Evolutionary conservation across 2,329 filamentous ascomycete genomes (phyloP), one percentile per base, ranked within the genome.

Genomic region (Arachnomyces sp.): DNA sequence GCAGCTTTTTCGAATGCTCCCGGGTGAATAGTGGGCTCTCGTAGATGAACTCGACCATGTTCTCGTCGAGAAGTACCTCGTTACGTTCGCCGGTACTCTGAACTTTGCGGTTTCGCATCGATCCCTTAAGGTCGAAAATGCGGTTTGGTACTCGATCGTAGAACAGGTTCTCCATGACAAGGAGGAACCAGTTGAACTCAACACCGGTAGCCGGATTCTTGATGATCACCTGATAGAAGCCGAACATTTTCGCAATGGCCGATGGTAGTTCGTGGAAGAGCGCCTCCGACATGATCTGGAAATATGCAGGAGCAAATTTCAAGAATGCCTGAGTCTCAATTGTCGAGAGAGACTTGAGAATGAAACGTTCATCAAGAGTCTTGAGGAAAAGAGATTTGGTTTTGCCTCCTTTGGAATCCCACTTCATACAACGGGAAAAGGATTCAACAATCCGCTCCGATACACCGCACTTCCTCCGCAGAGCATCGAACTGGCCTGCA

Each of bases 41-140:
- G 54, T 95, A 98, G 48, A 98, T 96, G 60, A 94, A 96, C 61
- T 98, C 93, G 7, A 98, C 92, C 75, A 98, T 92, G 64, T 98
- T 98, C 59, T 98, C 93, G 56, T 98, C 92, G 1, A 98, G 74
- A 3, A 98, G 76, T 3, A 98, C 92, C 63, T 98, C 92, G 51
- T 96, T 92, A 49, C 90, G 85, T 64, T 96, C 87, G 38, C 92
- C 93, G 0, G 92, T 98, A 18, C 84, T 87, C 57, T 96, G 83
- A 34, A 96, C 95, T 60, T 95, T 95, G 55, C 92, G 86, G 65
- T 98, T 98, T 34, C 92, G 82, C 92, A 98, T 98, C 7, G 87
- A 95, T 2, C 92, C 92, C 60, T 98, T 98, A 45, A 98, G 77
- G 58, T 98, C 92, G 58, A 98, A 92, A 35, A 89, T 89, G 31